These are phyloP conservation scores for Gossypium sturtianum DNA, from an alignment of 345 rosid genomes.

Conservation along the genomic window DNA sequence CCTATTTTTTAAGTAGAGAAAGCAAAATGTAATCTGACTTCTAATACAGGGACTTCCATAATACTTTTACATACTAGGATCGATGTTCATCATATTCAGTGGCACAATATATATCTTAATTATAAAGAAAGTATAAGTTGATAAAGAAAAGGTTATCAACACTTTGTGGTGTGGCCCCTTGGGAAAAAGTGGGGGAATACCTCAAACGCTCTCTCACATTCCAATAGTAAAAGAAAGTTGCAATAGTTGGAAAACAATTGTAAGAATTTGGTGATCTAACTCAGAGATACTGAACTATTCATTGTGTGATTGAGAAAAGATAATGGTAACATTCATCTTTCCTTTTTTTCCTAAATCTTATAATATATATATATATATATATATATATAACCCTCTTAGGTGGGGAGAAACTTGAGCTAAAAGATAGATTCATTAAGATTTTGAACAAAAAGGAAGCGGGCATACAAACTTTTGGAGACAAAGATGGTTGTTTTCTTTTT, in stretches of 20 bases:
- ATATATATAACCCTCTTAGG: not conserved
- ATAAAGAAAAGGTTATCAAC: not conserved
- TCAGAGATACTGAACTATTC: not conserved
- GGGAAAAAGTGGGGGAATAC: not conserved
- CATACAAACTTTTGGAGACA: constrained; percentile 16
- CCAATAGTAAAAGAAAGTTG: not conserved
- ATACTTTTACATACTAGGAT: too few relatives aligned
- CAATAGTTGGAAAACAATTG: not conserved
- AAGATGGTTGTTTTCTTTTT: constrained; percentile 15
- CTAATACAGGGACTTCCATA: too few relatives aligned
- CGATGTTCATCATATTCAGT: too few relatives aligned
- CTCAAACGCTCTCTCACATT: not conserved
- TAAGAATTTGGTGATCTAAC: not conserved
- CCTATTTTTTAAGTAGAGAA: too few relatives aligned
- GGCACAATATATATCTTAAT: not conserved
- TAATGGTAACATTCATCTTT: constrained; percentile 5
- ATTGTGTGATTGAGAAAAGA: constrained; percentile 9
- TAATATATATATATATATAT: not conserved
- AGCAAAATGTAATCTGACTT: too few relatives aligned
- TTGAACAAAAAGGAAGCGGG: constrained; percentile 22
- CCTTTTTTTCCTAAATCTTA: not conserved
- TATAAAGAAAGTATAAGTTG: not conserved
- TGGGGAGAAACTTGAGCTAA: constrained; percentile 26
- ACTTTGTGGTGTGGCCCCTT: not conserved
- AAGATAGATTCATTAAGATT: constrained; percentile 18